phyloP scores from a whole-genome alignment of 805 yeast species.

The Tetrapisispora namnaoensis region DNA sequence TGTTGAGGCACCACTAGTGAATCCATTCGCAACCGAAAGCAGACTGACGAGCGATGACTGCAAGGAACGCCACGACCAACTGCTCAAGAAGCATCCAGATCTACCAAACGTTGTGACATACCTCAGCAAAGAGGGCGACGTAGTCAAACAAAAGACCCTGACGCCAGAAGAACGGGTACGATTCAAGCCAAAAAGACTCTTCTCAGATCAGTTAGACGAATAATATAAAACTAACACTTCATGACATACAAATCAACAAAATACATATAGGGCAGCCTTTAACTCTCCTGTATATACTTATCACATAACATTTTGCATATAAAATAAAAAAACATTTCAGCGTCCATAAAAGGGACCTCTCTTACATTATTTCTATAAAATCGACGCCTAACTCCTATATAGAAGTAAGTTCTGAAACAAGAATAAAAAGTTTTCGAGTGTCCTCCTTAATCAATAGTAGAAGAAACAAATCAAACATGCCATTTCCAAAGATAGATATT shows the following conservation, averaged over 20 bases:
- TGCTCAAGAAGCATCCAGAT: slow-evolving; percentile 14
- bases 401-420: not conserved
- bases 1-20: slow-evolving; percentile 1
- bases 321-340: not conserved
- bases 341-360: not conserved
- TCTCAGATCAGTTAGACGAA: slow-evolving; percentile 8
- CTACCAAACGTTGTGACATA: slow-evolving; percentile 20
- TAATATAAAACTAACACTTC: not conserved
- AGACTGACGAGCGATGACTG: slow-evolving; percentile 10
- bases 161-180: slow-evolving; percentile 15
- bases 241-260: not conserved
- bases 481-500: slow-evolving; percentile 55
- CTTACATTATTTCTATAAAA: too few species aligned
- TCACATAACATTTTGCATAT: not conserved
- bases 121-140: slow-evolving; percentile 29
- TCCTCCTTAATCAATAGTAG: not conserved
- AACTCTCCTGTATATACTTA: not conserved
- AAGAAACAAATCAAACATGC: slow-evolving; percentile 7
- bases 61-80: slow-evolving; percentile 8
- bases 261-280: not conserved
- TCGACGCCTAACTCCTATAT: too few species aligned
- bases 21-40: slow-evolving; percentile 13
- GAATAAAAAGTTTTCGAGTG: not conserved
- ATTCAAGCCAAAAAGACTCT: slow-evolving; percentile 25
- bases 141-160: slow-evolving; percentile 18